These are phyloP conservation scores for Cyberlindnera maclurae DNA, from an alignment of 805 yeast genomes.

Conservation along the genomic window DNA sequence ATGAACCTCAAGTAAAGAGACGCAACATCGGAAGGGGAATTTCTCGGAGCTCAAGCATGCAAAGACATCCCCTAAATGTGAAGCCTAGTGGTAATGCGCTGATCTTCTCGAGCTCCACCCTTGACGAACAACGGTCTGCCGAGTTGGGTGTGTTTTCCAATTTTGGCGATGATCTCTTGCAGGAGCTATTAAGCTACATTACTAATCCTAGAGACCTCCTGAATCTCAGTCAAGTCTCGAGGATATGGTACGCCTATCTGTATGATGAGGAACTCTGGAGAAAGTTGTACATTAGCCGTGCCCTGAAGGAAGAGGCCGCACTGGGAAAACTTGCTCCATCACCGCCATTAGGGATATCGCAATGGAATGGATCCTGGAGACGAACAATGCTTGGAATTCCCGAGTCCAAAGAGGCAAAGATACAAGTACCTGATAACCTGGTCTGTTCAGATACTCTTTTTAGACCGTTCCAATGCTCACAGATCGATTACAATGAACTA, in stretches of 20 bases:
- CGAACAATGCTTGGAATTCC: conserved; percentile 42
- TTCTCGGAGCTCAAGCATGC: conserved; percentile 22
- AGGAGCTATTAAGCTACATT: conserved; percentile 44
- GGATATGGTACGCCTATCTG: conserved; percentile 62
- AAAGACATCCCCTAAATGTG: conserved; percentile 65
- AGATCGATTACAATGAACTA: conserved; percentile 47
- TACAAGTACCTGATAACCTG: conserved; percentile 41
- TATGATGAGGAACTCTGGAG: conserved; percentile 84
- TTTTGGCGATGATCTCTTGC: conserved; percentile 59
- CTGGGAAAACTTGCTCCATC: conserved; percentile 12
- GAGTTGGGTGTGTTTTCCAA: conserved; percentile 42
- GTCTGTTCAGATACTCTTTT: conserved; percentile 73
- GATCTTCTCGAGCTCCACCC: conserved; percentile 24
- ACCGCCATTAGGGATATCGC: conserved; percentile 23
- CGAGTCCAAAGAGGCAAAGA: conserved; percentile 32
- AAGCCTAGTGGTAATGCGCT: conserved; percentile 69
- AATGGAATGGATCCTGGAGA: conserved; percentile 84
- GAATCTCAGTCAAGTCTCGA: conserved; percentile 51
- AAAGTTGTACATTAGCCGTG: conserved; percentile 36
- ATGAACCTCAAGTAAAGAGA: conserved; percentile 16
- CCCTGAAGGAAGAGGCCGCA: conserved; percentile 9
- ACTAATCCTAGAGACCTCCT: conserved; percentile 41
- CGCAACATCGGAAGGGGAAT: conserved; percentile 17
- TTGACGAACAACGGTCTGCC: conserved; percentile 8
- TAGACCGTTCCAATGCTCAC: conserved; percentile 78